Percentiles rank a stretch among this genome's conserved stretches.
These are phyloP conservation scores for Zopfia rhizophila DNA, from an alignment of 2,329 filamentous ascomycete species.

Conservation along the genomic window DNA sequence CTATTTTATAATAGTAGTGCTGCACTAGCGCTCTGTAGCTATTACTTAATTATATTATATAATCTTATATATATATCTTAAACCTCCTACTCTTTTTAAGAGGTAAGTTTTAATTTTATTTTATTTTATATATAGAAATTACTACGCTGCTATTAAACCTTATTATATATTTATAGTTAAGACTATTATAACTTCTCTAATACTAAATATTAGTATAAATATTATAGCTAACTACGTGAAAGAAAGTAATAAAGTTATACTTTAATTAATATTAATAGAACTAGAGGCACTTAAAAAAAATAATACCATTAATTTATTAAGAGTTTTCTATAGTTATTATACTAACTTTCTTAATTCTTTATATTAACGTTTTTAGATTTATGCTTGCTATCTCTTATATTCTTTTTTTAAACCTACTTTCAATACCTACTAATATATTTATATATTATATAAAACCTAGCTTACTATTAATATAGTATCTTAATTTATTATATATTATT, in stretches of 20 bases:
- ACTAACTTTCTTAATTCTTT: background rate
- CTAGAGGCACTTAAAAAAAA: background rate
- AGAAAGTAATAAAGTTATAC: background rate
- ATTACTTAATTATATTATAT: no score
- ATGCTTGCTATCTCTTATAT: background rate
- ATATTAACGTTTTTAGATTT: background rate
- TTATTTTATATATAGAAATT: no score
- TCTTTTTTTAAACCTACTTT: slow-evolving; percentile 1
- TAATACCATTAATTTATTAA: slow-evolving; percentile 1
- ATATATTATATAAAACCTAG: slow-evolving; percentile 2
- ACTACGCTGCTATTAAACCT: no score
- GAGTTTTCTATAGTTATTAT: background rate
- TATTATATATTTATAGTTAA: no score
- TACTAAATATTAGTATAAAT: background rate
- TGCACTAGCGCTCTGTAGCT: no score
- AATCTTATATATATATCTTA: no score
- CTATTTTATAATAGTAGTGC: no score
- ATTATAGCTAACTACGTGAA: background rate
- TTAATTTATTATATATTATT: slow-evolving; percentile 1
- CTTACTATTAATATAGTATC: background rate
- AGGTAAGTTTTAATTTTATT: no score
- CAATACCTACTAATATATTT: slow-evolving; percentile 1
- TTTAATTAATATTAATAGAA: slow-evolving; percentile 1
- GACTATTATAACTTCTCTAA: background rate
- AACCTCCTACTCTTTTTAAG: no score